These are phyloP conservation scores for Xylariaceae sp. DNA, from an alignment of 2,329 filamentous ascomycete species.

Conservation along the genomic window DNA sequence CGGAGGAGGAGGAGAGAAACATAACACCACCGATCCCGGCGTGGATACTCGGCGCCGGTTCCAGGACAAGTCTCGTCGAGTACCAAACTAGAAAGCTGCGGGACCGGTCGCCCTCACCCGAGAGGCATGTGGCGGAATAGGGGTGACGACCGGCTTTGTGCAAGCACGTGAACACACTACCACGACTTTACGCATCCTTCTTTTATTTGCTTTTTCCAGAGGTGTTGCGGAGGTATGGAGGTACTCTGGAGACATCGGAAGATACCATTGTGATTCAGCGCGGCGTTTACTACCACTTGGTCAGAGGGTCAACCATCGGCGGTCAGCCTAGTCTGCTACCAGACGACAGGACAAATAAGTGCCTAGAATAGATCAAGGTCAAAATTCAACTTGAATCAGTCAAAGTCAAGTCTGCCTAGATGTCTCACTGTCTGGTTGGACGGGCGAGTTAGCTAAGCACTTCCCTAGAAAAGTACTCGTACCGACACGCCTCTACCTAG, in stretches of 20 bases:
- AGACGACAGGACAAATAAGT: too few species aligned
- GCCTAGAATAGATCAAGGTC: too few species aligned
- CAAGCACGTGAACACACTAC: conserved; percentile 6
- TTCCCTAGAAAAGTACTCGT: too few species aligned
- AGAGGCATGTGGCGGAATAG: conserved; percentile 12
- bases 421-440: too few species aligned
- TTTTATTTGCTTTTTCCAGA: conserved; percentile 6
- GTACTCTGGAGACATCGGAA: conserved; percentile 10
- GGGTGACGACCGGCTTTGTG: conserved; percentile 4
- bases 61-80: conserved; percentile 39
- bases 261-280: conserved; percentile 24
- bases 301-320: too few species aligned
- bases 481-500: too few species aligned
- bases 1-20: conserved; percentile 29
- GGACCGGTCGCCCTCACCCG: conserved; percentile 9
- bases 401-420: too few species aligned
- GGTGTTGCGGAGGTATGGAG: conserved; percentile 5
- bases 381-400: too few species aligned
- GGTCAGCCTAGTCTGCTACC: too few species aligned
- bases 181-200: conserved; percentile 7
- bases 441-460: too few species aligned
- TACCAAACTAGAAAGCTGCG: conserved; percentile 34
- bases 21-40: conserved; percentile 56
- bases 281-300: too few species aligned
- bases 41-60: conserved; percentile 50